Base-by-base conservation (phyloP, 83 land plant species). In the Picea mariana region DNA sequence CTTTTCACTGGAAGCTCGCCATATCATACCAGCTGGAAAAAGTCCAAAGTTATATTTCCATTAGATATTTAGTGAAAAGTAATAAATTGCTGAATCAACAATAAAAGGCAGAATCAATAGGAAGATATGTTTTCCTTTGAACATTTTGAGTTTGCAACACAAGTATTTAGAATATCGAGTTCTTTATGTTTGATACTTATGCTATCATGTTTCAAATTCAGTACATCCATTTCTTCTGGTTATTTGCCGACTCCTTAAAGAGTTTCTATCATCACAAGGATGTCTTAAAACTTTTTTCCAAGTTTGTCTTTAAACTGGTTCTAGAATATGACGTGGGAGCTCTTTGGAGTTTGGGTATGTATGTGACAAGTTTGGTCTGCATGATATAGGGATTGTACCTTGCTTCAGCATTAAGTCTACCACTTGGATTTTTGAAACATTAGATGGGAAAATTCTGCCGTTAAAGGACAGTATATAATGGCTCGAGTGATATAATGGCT, bases 21-120 rank as follows among this genome's bases (percentile, higher is more conserved):
- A 73, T 6, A 73, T 44, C 9, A 23, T 44, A n/a, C 77, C 47
- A 73, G 58, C 77, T 73, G 77, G 58, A 73, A 44, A 73, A n/a
- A 4, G 77, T n/a, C 15, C 77, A 73, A 47, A 73, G 12, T 73
- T 38, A 12, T 47, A 72, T 20, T 44, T 40, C 75, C n/a, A 42
- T 72, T 42, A 72, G 21, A 40, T 2, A 18, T 20, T 18, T 42
- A 42, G 76, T 12, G 3, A 44, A 47, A 44, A 44, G 55, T 4
- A 44, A 73, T 73, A 8, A 73, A 20, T 52, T 44, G 47, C 26
- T 44, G 26, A 73, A 47, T 44, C 77, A 73, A 44, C 20, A 73
- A 73, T 42, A 20, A 3, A 23, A 15, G n/a, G 11, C 52, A 38
- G n/a, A 38, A 38, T 11, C 3, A 42, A 20, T 20, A n/a, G 24